Evolutionary conservation across 805 yeast species (phyloP), one percentile per base, ranked within the genome.

Genomic region (Saccharomycopsis sp.): DNA sequence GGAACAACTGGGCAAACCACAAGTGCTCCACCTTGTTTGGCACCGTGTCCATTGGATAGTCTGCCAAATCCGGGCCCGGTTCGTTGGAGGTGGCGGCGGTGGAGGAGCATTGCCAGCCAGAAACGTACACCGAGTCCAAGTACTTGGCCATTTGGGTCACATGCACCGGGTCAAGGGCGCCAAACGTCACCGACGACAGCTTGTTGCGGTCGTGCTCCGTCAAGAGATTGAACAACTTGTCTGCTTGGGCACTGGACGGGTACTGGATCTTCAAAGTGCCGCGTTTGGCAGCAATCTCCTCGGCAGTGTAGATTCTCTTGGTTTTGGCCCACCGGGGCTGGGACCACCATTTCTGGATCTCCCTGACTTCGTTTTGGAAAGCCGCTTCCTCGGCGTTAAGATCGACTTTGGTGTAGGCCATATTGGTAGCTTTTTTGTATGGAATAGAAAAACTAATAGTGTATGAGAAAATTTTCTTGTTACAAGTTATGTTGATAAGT

Each of bases 61-160:
- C 98, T 39, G 98, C 98, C 57, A 89, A 74, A 69, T 89, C 98
- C 43, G 97, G 97, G 31, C 95, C 85, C 26, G 97, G 98, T 68
- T 89, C 97, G 61, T 89, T 89, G 30, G 96, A 84, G 31, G 95
- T 84, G 13, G 96, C 87, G 40, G 97, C 96, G 41, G 97, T 89
- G 17, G 96, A 87, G 36, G 96, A 87, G 62, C 95, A 88, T 69
- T 89, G 98, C 98, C 98, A 89, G 40, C 98, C 98, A 31, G 94
- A 82, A 50, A 89, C 94, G 62, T 89, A 89, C 53, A 89, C 74
- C 9, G 94, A 75, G 64, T 88, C 97, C 56, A 89, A 71, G 64
- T 85, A 86, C 63, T 84, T 85, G 53, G 95, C 94, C 97, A 89
- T 89, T 66, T 89, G 96, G 46, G 96, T 69, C 50, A 87, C 86